Evolutionary conservation across 2,329 filamentous ascomycete species (phyloP).

Genomic region (Magnaporthiopsis incrustans): DNA sequence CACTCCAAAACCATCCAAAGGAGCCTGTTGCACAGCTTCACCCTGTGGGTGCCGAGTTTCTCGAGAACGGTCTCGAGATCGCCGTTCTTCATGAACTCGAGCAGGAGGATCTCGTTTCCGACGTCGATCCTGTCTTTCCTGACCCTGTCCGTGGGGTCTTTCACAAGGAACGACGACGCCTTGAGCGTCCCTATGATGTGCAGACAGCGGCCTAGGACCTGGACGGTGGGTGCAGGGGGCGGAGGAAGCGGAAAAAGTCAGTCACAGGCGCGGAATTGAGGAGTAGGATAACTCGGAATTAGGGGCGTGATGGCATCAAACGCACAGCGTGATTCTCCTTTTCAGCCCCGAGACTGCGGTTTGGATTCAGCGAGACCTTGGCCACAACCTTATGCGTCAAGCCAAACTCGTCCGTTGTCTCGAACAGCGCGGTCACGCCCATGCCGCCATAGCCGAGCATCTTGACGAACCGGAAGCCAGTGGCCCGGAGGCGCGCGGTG

Average conservation of each 20-base stretch:
- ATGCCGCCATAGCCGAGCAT: conserved; percentile 10
- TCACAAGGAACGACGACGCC: not conserved
- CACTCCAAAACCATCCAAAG: not conserved
- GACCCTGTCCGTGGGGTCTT: not conserved
- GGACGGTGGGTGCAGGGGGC: too few species aligned
- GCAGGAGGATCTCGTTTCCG: not conserved
- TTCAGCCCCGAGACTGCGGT: not conserved
- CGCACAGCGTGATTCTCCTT: not conserved
- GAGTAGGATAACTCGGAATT: too few species aligned
- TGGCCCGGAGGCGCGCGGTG: not conserved
- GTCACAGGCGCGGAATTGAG: not conserved
- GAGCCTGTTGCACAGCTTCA: not conserved
- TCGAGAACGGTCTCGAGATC: not conserved
- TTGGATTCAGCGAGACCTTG: not conserved
- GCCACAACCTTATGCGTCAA: not conserved
- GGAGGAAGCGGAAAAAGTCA: not conserved
- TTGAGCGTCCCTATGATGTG: not conserved
- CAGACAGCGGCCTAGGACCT: not conserved
- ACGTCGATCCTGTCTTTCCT: not conserved
- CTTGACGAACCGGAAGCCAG: not conserved
- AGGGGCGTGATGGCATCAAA: too few species aligned
- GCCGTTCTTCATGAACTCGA: conserved; percentile 1
- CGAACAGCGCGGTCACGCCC: conserved; percentile 13
- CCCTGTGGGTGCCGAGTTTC: not conserved
- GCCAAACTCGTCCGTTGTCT: conserved; percentile 3